These are phyloP conservation scores for Hygrophorus russula DNA, from an alignment of 768 basidiomycete genomes.

Conservation along the genomic window DNA sequence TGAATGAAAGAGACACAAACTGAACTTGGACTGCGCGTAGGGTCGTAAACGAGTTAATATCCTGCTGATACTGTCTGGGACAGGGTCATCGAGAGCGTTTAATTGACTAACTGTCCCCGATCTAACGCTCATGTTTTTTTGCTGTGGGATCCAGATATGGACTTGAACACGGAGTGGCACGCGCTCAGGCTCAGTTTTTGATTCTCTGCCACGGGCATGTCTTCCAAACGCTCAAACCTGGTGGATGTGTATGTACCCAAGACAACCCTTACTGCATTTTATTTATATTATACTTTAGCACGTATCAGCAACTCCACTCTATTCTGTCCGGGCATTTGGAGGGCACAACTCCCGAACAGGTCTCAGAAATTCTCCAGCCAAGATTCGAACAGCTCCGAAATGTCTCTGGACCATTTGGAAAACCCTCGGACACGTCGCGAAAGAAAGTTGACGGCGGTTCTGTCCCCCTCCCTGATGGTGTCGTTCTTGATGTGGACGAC, in stretches of 20 bases:
- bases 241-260: conserved; percentile 50
- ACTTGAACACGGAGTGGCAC: too few species aligned
- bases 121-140: too few species aligned
- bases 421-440: conserved; percentile 56
- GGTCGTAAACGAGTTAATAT: too few species aligned
- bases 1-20: too few species aligned
- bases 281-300: conserved; percentile 25
- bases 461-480: conserved; percentile 58
- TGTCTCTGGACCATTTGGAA: conserved; percentile 55
- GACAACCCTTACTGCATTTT: neutral
- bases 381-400: conserved; percentile 48
- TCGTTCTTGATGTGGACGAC: conserved; percentile 50
- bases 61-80: too few species aligned
- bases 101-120: too few species aligned
- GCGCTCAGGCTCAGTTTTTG: too few species aligned
- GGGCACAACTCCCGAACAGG: conserved; percentile 44
- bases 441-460: conserved; percentile 56
- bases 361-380: conserved; percentile 44
- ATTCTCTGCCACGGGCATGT: conserved; percentile 1
- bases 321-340: conserved; percentile 49
- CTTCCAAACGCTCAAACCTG: conserved; percentile 54
- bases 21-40: too few species aligned
- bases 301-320: conserved; percentile 53
- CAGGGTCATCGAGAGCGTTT: too few species aligned
- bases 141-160: too few species aligned